These are phyloP conservation scores for Russula vinacea DNA, from an alignment of 768 basidiomycete genomes.

Conservation along the genomic window DNA sequence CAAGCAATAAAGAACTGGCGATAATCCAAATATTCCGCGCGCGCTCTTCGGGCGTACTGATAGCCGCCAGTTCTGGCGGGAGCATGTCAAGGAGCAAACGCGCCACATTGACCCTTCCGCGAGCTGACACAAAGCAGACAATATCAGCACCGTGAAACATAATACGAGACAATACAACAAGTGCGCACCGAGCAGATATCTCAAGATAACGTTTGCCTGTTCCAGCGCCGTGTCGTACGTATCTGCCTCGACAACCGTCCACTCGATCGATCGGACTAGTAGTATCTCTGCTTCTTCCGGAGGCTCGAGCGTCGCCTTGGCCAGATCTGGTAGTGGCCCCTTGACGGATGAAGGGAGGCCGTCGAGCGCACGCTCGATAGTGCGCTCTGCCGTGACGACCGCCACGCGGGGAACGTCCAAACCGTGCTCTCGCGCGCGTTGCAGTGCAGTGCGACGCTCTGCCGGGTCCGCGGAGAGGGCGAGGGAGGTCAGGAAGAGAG, in stretches of 20 bases:
- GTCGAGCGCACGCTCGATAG: constrained; percentile 67
- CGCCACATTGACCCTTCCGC: constrained; percentile 72
- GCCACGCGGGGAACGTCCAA: constrained; percentile 82
- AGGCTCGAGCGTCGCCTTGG: constrained; percentile 16
- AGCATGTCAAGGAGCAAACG: constrained; percentile 55
- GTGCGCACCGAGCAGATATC: constrained; percentile 83
- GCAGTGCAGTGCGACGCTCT: constrained; percentile 67
- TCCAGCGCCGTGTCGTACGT: constrained; percentile 79
- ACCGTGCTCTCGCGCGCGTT: constrained; percentile 77
- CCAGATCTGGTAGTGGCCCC: constrained; percentile 20
- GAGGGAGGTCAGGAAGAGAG: constrained; percentile 79
- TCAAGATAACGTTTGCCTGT: constrained; percentile 82
- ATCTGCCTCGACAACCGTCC: constrained; percentile 75
- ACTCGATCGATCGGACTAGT: constrained; percentile 86
- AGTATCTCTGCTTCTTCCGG: constrained; percentile 58
- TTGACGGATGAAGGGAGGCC: constrained; percentile 31
- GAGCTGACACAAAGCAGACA: constrained; percentile 48
- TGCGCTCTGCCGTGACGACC: constrained; percentile 70
- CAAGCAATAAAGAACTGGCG: constrained; percentile 75
- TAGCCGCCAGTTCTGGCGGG: constrained; percentile 58
- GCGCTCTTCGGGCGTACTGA: constrained; percentile 65
- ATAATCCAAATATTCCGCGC: constrained; percentile 78
- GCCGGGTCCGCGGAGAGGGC: constrained; percentile 59
- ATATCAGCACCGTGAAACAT: background rate
- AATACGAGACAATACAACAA: background rate